phyloP scores from a whole-genome alignment of 345 rosid genomes.

The Pelargonium nanum region DNA sequence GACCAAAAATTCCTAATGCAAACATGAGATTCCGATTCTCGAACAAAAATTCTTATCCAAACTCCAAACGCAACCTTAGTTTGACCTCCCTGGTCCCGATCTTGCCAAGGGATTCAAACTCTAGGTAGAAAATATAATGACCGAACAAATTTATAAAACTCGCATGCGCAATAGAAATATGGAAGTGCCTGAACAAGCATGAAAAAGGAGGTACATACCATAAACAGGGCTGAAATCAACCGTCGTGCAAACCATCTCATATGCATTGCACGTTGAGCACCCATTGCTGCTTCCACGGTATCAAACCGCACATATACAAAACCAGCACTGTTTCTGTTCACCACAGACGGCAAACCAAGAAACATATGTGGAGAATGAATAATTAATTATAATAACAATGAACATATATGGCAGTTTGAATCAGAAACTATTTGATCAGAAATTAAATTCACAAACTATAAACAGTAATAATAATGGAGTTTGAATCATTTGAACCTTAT shows the following conservation, averaged over 20 bases:
- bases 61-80: too few species aligned
- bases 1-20: too few species aligned
- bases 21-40: too few species aligned
- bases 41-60: too few species aligned
- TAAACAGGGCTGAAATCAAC: slow-evolving; percentile 63
- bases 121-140: background rate
- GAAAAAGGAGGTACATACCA: slow-evolving; percentile 33
- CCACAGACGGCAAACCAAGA: background rate
- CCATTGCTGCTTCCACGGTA: slow-evolving; percentile 43
- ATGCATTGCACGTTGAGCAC: slow-evolving; percentile 82
- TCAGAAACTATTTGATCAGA: background rate
- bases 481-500: too few species aligned
- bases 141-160: background rate
- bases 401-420: background rate
- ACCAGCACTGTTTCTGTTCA: slow-evolving; percentile 66
- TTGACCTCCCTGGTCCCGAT: too few species aligned
- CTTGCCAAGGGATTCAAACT: background rate
- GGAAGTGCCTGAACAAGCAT: background rate
- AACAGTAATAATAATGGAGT: too few species aligned
- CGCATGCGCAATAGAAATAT: too few species aligned
- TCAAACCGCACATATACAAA: slow-evolving; percentile 66
- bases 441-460: too few species aligned
- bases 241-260: slow-evolving; percentile 90
- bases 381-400: background rate
- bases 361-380: background rate